Evolutionary conservation across 2,329 filamentous ascomycete genomes (phyloP).

Genomic region (Aspergillus ustus): DNA sequence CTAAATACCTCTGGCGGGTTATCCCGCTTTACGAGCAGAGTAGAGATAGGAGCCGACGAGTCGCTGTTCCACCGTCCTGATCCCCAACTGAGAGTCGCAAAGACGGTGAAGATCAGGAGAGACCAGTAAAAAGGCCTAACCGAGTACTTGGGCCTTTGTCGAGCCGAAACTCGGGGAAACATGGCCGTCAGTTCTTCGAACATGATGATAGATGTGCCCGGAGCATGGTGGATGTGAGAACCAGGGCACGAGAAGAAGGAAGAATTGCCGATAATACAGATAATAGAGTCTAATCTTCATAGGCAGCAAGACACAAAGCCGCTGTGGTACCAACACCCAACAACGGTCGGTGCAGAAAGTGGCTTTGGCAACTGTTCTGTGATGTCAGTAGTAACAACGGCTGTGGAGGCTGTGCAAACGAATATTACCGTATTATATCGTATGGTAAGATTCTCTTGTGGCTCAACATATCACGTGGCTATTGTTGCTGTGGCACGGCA

Average conservation of each 20-base stretch:
- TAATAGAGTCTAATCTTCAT: slow-evolving; percentile 4
- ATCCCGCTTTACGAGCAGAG: slow-evolving; percentile 25
- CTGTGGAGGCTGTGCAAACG: not conserved
- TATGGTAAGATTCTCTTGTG: not conserved
- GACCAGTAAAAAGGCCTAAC: slow-evolving; percentile 53
- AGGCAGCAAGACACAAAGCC: slow-evolving; percentile 14
- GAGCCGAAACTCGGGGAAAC: slow-evolving; percentile 26
- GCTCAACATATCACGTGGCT: slow-evolving; percentile 14
- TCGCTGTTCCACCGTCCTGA: slow-evolving; percentile 20
- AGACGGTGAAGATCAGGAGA: slow-evolving; percentile 41
- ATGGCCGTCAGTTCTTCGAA: slow-evolving; percentile 28
- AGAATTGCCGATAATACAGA: not conserved
- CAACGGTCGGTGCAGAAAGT: slow-evolving; percentile 2
- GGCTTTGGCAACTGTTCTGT: not conserved
- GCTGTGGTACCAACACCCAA: slow-evolving; percentile 1
- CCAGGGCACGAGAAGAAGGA: not conserved
- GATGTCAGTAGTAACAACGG: not conserved
- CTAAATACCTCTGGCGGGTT: slow-evolving; percentile 34
- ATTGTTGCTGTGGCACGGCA: slow-evolving; percentile 25
- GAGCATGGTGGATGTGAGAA: slow-evolving; percentile 31
- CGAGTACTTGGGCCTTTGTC: slow-evolving; percentile 42
- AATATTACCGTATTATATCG: not conserved
- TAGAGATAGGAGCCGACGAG: not conserved
- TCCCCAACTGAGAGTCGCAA: slow-evolving; percentile 38
- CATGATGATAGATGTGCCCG: slow-evolving; percentile 30